phyloP scores from a whole-genome alignment of 1,284 basidiomycete genomes.

The Apiotrichum mycotoxinovorans region DNA sequence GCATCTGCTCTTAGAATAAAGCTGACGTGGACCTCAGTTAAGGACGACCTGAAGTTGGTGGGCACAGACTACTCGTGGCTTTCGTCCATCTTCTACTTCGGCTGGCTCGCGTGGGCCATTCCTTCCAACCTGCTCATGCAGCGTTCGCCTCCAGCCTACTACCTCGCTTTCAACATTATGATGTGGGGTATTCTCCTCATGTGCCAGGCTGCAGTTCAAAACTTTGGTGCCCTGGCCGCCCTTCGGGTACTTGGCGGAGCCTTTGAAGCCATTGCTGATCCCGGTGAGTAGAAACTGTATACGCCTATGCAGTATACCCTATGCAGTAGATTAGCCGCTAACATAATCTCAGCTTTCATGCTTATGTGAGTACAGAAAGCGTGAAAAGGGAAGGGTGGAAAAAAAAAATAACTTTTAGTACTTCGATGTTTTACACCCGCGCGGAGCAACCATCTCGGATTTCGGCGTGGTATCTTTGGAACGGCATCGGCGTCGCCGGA shows the following conservation, averaged over 20 bases:
- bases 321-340: no score
- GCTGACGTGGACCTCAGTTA: constrained; percentile 20
- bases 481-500: constrained; percentile 47
- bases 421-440: constrained; percentile 45
- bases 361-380: not conserved
- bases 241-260: constrained; percentile 53
- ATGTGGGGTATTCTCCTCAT: constrained; percentile 50
- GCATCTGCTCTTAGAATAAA: not conserved
- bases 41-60: constrained; percentile 41
- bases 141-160: constrained; percentile 52
- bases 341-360: constrained; percentile 18
- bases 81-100: constrained; percentile 52
- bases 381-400: no score
- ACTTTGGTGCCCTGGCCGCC: constrained; percentile 51
- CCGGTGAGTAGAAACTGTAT: no score
- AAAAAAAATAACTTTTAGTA: constrained; percentile 30
- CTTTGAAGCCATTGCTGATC: constrained; percentile 52
- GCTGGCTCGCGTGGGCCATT: constrained; percentile 54
- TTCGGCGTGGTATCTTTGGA: constrained; percentile 45
- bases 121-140: constrained; percentile 55
- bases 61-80: constrained; percentile 47
- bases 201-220: constrained; percentile 51
- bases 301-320: no score
- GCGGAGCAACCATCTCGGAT: constrained; percentile 47
- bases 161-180: constrained; percentile 54